A percentile compares a stretch with the other conserved stretches of the same genome.
phyloP scores from a whole-genome alignment of 345 rosid species.

The Syzygium aqueum region DNA sequence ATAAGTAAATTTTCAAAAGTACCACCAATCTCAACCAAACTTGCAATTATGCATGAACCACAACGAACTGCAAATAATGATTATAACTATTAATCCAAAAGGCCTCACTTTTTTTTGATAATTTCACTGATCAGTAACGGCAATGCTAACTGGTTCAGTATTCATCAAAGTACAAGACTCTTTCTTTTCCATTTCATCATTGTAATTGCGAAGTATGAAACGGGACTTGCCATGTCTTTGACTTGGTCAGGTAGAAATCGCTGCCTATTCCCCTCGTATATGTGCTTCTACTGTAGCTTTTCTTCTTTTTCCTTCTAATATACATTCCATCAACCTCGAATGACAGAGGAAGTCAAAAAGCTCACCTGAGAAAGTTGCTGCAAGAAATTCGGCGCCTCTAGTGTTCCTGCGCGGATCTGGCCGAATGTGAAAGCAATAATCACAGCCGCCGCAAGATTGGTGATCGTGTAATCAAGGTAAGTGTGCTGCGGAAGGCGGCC shows the following conservation, averaged over 20 bases:
- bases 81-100: not conserved
- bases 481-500: conserved; percentile 93
- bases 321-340: not conserved
- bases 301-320: not conserved
- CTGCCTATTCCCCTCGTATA: not conserved
- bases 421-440: conserved; percentile 68
- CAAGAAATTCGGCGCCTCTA: conserved; percentile 40
- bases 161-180: not conserved
- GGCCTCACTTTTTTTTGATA: not conserved
- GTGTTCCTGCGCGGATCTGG: conserved; percentile 31
- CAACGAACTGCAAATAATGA: not conserved
- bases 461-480: conserved; percentile 71
- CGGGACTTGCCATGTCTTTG: not conserved
- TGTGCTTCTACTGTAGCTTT: not conserved
- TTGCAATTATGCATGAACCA: not conserved
- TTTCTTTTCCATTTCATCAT: not conserved
- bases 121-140: not conserved
- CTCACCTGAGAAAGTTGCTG: conserved; percentile 54
- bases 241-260: not conserved
- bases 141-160: not conserved
- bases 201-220: not conserved
- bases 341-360: not conserved
- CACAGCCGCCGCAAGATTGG: conserved; percentile 62
- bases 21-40: not conserved
- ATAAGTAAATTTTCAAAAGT: not conserved